phyloP scores from a whole-genome alignment of 305 asterid genomes.

The Solanum chacoense region DNA sequence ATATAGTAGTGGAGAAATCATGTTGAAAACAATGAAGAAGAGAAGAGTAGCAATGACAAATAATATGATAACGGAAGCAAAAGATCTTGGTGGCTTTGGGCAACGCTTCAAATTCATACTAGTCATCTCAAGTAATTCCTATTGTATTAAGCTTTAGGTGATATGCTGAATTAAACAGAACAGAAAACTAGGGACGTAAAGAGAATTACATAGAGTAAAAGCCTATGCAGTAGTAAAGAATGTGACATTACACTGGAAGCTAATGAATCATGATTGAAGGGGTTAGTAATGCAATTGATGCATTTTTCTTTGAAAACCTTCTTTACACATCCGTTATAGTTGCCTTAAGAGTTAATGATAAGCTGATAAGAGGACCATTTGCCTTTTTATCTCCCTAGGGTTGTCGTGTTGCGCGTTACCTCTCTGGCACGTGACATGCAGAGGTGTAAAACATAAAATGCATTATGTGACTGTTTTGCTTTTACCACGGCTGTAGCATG shows the following conservation, averaged over 20 bases:
- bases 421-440: background rate
- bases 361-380: background rate
- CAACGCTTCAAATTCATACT: background rate
- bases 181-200: background rate
- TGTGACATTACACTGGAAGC: background rate
- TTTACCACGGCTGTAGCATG: background rate
- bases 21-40: background rate
- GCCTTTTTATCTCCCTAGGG: background rate
- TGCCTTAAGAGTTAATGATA: background rate
- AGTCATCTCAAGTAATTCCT: background rate
- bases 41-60: background rate
- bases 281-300: background rate
- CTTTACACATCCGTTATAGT: background rate
- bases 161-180: background rate
- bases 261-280: background rate
- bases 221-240: background rate
- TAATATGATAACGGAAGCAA: background rate
- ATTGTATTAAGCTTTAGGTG: background rate
- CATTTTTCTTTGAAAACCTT: background rate
- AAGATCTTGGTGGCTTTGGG: background rate
- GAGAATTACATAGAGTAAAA: background rate
- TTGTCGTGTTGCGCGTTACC: background rate
- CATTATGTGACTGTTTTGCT: background rate
- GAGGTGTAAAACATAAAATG: background rate
- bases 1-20: background rate